A percentile compares a stretch with the other conserved stretches of the same genome.
Conservation (phyloP, 2,329 filamentous ascomycete species). For the Furcasterigmium furcatum region DNA sequence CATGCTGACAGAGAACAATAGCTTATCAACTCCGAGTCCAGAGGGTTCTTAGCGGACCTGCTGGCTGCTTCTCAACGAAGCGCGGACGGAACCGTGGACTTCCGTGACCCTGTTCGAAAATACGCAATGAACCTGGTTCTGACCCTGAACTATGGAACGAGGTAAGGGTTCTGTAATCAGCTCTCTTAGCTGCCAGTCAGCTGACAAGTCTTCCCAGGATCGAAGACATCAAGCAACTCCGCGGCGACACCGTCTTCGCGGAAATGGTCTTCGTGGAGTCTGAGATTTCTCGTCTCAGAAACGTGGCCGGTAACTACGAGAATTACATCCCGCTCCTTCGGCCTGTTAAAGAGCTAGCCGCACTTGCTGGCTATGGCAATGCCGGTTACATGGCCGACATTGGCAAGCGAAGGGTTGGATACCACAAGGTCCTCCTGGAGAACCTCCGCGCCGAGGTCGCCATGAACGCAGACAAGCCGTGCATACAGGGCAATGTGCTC, state of each 20-base stretch:
- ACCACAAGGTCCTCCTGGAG: constrained; percentile 13
- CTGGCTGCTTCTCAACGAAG: constrained; percentile 53
- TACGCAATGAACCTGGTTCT: constrained; percentile 63
- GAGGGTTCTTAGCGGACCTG: constrained; percentile 56
- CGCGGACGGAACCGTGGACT: constrained; percentile 49
- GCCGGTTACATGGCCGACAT: constrained; percentile 9
- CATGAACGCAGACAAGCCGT: constrained; percentile 61
- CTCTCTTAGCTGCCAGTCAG: no score
- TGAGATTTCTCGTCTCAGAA: constrained; percentile 14
- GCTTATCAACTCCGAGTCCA: constrained; percentile 45
- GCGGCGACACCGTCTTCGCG: constrained; percentile 10
- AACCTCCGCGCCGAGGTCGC: constrained; percentile 14
- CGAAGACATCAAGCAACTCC: constrained; percentile 2
- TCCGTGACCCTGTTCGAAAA: constrained; percentile 59
- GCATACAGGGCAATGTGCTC: constrained; percentile 63
- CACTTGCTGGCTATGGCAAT: constrained; percentile 3
- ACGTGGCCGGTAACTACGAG: constrained; percentile 16
- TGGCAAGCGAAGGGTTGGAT: constrained; percentile 13
- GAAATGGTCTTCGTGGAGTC: constrained; percentile 18
- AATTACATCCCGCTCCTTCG: constrained; percentile 18
- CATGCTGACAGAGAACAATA: not conserved
- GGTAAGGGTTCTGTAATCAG: no score
- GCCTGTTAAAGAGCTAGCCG: constrained; percentile 9
- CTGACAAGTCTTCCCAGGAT: not conserved
- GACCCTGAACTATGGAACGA: constrained; percentile 63